Evolutionary conservation across 306 rosid species (phyloP), one percentile per base, ranked within the genome.

Genomic region (Luffa aegyptiaca): DNA sequence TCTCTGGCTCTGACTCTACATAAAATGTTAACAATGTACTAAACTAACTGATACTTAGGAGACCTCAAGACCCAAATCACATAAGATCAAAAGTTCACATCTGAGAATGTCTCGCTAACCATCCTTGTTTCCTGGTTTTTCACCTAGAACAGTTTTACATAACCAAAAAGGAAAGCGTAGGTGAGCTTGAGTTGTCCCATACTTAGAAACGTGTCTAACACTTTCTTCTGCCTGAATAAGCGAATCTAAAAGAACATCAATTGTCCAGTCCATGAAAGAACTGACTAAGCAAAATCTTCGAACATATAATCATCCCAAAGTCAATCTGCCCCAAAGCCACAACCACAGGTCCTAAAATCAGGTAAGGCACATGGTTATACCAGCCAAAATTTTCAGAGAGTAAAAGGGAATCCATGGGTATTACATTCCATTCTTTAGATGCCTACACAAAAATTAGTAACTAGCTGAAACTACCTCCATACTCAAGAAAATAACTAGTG

Each of bases 161-260:
- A 18, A 68, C 74, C 44, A 63, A 31, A 61, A 61, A 26, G 72
- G 46, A 14, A 17, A 41, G 14, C 7, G 45, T 37, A 66, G 48
- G 73, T 17, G 33, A 41, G 73, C 31, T 8, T 37, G 20, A 66
- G 17, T 63, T 63, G 0, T 68, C 74, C 33, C 11, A 41, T 16
- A 62, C 66, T 61, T 45, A 18, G 90, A 84, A 63, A 83, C 31
- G 18, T 16, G 86, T 76, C 86, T 81, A 55, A 84, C 87, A 70
- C 82, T 87, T 76, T 92, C 93, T 84, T 90, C 91, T 64, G 77
- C 91, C 71, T 88, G 86, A 49, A 84, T 72, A 83, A 88, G 77
- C 37, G 90, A 91, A 84, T 85, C 93, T 41, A 88, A 86, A 78
- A 92, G 83, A 83, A 89, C 92, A 83, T 90, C 92, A 61, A 87